Conservation (phyloP, 2,329 filamentous ascomycete species). For the Penicillium concentricum region DNA sequence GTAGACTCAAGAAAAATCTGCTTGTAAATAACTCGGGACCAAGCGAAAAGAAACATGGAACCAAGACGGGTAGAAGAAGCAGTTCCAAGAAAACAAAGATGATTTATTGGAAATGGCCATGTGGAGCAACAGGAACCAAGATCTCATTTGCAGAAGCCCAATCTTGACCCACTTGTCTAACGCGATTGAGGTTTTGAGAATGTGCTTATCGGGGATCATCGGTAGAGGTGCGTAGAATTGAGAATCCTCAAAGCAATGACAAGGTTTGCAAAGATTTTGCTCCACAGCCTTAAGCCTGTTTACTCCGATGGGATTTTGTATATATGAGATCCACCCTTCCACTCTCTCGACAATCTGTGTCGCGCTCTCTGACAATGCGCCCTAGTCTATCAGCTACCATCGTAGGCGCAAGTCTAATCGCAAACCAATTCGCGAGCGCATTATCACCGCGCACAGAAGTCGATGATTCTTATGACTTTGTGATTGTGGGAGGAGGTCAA, state of each 20-base stretch:
- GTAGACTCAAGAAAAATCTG: background rate
- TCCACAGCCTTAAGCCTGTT: background rate
- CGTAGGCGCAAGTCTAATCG: background rate
- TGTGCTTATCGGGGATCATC: slow-evolving; percentile 5
- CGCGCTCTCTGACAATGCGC: background rate
- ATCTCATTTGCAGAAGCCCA: slow-evolving; percentile 1
- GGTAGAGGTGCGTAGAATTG: background rate
- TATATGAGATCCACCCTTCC: background rate
- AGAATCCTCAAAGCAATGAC: background rate
- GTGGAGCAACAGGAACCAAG: background rate
- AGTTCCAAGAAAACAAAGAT: background rate
- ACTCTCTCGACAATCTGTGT: background rate
- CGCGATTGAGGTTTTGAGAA: background rate
- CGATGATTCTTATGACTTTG: slow-evolving; percentile 30
- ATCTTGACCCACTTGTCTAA: background rate
- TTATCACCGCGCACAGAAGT: slow-evolving; percentile 29
- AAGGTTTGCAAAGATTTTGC: background rate
- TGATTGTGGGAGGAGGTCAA: slow-evolving; percentile 56
- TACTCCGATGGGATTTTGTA: background rate
- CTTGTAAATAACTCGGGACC: background rate
- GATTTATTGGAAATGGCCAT: background rate
- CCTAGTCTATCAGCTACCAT: background rate
- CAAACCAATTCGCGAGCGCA: slow-evolving; percentile 15
- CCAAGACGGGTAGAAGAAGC: background rate
- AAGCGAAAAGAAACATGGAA: background rate